These are phyloP conservation scores for Xanthoparmelia taractica DNA, from an alignment of 495 filamentous ascomycete genomes.

Conservation along the genomic window DNA sequence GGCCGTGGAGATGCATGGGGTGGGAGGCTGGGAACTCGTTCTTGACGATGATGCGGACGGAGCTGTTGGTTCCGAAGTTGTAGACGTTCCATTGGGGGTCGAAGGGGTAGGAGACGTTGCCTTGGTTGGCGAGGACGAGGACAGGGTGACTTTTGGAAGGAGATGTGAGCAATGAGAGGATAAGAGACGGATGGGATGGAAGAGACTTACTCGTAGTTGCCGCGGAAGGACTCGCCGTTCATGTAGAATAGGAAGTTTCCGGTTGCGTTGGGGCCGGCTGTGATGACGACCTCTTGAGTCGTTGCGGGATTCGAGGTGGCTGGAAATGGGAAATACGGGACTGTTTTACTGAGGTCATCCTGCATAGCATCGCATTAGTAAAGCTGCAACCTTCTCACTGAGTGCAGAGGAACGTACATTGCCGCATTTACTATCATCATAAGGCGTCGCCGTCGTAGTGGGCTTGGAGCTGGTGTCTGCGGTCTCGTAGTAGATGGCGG, in stretches of 20 bases:
- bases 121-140: constrained; percentile 45
- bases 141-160: constrained; percentile 33
- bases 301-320: constrained; percentile 40
- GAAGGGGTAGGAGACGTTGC: constrained; percentile 41
- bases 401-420: constrained; percentile 35
- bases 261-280: constrained; percentile 42
- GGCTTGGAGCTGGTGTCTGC: constrained; percentile 28
- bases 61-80: constrained; percentile 47
- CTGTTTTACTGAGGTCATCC: constrained; percentile 42
- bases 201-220: constrained; percentile 46
- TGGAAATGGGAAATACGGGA: constrained; percentile 47
- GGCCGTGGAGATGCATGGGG: constrained; percentile 41
- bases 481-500: constrained; percentile 37
- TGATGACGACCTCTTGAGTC: constrained; percentile 46
- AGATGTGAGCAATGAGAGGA: neutral
- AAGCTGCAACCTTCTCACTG: neutral
- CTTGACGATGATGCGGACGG: constrained; percentile 49
- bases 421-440: constrained; percentile 28
- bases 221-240: constrained; percentile 47
- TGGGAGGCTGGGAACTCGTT: constrained; percentile 37
- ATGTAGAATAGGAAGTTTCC: constrained; percentile 48
- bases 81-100: constrained; percentile 46
- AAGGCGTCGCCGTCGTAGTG: constrained; percentile 12
- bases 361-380: constrained; percentile 31
- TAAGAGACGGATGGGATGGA: neutral